These are phyloP conservation scores for Thalassiosira profunda DNA, from an alignment of 108 stramenopile genomes.

Conservation along the genomic window DNA sequence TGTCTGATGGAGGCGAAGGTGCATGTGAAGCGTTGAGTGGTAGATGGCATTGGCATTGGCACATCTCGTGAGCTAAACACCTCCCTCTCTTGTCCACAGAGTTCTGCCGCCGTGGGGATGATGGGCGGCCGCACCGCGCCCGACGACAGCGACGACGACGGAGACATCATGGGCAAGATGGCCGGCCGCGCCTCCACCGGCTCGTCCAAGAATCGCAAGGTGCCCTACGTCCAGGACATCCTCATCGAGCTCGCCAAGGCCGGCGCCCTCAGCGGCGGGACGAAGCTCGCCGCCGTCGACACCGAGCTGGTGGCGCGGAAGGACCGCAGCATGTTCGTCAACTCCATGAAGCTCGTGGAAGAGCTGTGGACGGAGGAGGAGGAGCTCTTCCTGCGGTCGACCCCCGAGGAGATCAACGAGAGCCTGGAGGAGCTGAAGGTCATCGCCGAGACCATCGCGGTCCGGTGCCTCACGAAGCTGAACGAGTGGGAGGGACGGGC, in stretches of 20 bases:
- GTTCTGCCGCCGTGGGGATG: neutral
- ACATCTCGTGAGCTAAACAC: too few relatives aligned
- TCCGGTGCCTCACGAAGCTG: conserved; percentile 33
- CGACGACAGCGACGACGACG: conserved; percentile 13
- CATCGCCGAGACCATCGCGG: conserved; percentile 28
- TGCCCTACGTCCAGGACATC: conserved; percentile 24
- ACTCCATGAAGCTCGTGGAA: conserved; percentile 30
- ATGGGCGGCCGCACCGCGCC: neutral
- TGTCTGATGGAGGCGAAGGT: neutral
- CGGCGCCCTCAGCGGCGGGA: conserved; percentile 20
- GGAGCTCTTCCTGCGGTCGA: conserved; percentile 32
- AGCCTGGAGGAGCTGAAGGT: conserved; percentile 35
- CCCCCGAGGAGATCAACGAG: conserved; percentile 33
- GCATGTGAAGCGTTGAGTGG: too few relatives aligned
- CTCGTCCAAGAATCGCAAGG: conserved; percentile 9
- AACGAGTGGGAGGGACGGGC: conserved; percentile 37
- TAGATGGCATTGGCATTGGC: too few relatives aligned
- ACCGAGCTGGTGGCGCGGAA: conserved; percentile 4
- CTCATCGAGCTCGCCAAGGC: conserved; percentile 18
- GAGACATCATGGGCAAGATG: conserved; percentile 4
- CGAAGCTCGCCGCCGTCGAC: conserved; percentile 3
- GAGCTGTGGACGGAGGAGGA: conserved; percentile 47
- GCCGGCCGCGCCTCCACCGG: too few relatives aligned
- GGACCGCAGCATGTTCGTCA: conserved; percentile 18
- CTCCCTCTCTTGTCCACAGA: too few relatives aligned